Evolutionary conservation across 495 filamentous ascomycete species (phyloP), one percentile per base, ranked within the genome.

Genomic region (Penicillium antarcticum): DNA sequence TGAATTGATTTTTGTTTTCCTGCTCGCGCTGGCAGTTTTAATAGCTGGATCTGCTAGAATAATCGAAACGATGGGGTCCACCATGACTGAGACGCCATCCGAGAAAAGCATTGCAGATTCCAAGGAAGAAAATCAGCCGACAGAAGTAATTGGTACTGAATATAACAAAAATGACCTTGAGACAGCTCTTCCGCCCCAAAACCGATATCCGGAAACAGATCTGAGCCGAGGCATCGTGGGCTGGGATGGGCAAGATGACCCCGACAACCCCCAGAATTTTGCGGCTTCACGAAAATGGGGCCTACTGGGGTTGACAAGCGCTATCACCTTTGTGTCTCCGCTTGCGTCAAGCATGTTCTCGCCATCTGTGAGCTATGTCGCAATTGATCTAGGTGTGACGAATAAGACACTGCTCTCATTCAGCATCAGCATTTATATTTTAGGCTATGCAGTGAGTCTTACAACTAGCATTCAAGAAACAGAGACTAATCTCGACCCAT

Each of bases 291-390:
- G 67, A 41, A 81, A 82, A 68, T 70, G 66, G 63, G 43, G 23
- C 1, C 42, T 70, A 7, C 53, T 72, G 0, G 56, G 24, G 0
- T 57, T 76, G 5, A 58, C 73, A 31, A 72, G 68, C 29, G 56
- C 58, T 16, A 60, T 75, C 40, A 81, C 79, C 7, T 73, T 85
- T 41, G 53, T 75, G 11, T 70, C 68, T 2, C 68, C 73, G 0
- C 71, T 85, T 1, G 82, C 82, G 2, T 86, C 81, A 12, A 82
- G 82, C 41, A 90, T 92, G 78, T 81, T 91, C 16, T 81, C 88
- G 5, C 89, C 89, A 0, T 81, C 83, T 0, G 66, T 88, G 1
- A 53, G 52, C n/a, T 61, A 71, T 3, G 77, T 88, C 33, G 68
- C 73, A 31, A 42, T 33, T 9, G 87, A 92, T 5, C 75, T 91